These are phyloP conservation scores for Candida orba DNA, from an alignment of 805 yeast genomes.

Conservation along the genomic window DNA sequence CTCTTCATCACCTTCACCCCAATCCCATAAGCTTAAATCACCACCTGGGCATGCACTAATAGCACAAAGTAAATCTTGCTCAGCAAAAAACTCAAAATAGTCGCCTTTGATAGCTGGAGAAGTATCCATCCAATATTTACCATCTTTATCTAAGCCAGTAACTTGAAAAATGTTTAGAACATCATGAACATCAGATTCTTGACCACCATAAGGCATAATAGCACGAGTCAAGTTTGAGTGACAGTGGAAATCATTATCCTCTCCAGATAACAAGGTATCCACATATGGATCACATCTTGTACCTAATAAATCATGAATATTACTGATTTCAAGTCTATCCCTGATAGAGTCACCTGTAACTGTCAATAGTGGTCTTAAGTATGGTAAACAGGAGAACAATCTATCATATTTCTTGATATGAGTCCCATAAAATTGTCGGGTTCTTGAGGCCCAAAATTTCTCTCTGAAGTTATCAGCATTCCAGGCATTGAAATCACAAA, in stretches of 20 bases:
- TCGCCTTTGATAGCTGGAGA: conserved; percentile 56
- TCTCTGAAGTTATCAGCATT: conserved; percentile 53
- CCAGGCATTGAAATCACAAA: conserved; percentile 65
- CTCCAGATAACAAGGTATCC: conserved; percentile 55
- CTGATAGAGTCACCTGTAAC: conserved; percentile 56
- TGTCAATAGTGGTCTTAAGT: conserved; percentile 54
- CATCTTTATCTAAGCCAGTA: conserved; percentile 58
- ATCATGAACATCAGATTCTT: conserved; percentile 62
- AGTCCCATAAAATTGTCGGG: conserved; percentile 56
- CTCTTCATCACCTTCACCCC: conserved; percentile 53
- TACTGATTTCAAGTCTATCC: conserved; percentile 54
- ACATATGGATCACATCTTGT: conserved; percentile 68
- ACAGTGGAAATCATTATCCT: conserved; percentile 60
- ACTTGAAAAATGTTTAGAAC: conserved; percentile 65
- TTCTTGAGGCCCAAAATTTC: conserved; percentile 63
- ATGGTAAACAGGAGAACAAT: conserved; percentile 62
- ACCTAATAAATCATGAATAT: conserved; percentile 59
- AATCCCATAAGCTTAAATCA: conserved; percentile 59
- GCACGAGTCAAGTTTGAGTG: conserved; percentile 59
- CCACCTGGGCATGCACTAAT: conserved; percentile 68
- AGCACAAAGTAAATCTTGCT: conserved; percentile 56
- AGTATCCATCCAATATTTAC: conserved; percentile 65
- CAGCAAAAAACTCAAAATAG: conserved; percentile 62
- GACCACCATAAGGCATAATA: conserved; percentile 50
- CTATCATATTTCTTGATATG: conserved; percentile 57